Evolutionary conservation across 805 yeast genomes (phyloP).

Genomic region (Danielozyma ontarioensis): DNA sequence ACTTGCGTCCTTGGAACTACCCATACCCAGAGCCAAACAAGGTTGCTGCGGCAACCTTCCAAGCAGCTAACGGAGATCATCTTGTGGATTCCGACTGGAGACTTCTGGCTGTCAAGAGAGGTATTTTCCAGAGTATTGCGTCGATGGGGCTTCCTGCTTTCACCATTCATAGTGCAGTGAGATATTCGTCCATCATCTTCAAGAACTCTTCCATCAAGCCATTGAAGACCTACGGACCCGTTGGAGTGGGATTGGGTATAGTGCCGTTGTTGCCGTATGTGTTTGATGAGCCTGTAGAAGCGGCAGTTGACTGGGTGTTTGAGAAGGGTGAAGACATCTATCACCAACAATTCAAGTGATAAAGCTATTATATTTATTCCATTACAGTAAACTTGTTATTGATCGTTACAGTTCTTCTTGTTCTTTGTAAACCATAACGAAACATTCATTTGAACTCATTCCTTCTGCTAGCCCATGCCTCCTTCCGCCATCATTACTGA

Average conservation of each 20-base stretch:
- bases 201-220: conserved; percentile 46
- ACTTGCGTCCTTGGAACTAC: conserved; percentile 63
- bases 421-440: no score
- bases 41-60: conserved; percentile 31
- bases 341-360: conserved; percentile 5
- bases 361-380: background rate
- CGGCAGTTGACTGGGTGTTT: conserved; percentile 57
- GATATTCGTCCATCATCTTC: conserved; percentile 60
- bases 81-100: conserved; percentile 60
- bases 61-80: conserved; percentile 13
- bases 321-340: conserved; percentile 41
- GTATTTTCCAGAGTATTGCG: conserved; percentile 76
- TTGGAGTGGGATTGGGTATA: conserved; percentile 67
- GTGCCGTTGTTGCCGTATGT: conserved; percentile 75
- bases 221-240: conserved; percentile 67
- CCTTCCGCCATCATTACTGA: conserved; percentile 15
- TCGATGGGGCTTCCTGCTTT: conserved; percentile 86
- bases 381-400: no score
- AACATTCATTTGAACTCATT: no score
- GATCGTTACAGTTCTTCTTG: no score
- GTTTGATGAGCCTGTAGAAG: conserved; percentile 81
- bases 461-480: background rate
- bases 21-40: conserved; percentile 38
- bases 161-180: conserved; percentile 73
- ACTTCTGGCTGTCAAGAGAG: conserved; percentile 59